Percentiles rank a stretch among this genome's conserved stretches.
phyloP scores from a whole-genome alignment of 2,329 filamentous ascomycete species.

The Penicillium sp. region DNA sequence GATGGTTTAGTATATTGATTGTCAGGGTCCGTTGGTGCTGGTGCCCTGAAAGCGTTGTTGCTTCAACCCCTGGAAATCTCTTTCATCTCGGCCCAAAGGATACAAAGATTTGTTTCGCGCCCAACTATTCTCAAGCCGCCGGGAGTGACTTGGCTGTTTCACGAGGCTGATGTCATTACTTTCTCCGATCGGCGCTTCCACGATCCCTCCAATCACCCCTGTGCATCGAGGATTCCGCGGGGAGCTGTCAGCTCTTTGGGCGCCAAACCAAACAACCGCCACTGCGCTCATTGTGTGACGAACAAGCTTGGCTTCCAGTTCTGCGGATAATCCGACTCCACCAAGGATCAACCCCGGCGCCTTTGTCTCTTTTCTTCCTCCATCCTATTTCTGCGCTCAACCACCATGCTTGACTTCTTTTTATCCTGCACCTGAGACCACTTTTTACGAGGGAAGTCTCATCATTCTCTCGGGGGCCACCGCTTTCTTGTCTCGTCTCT shows the following conservation, averaged over 20 bases:
- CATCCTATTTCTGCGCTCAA: background rate
- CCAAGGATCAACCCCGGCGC: slow-evolving; percentile 4
- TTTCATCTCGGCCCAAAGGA: too few relatives aligned
- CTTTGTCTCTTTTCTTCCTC: slow-evolving; percentile 11
- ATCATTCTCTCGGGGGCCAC: background rate
- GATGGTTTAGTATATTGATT: too few relatives aligned
- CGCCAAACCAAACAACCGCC: slow-evolving; percentile 19
- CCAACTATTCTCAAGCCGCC: slow-evolving; percentile 14
- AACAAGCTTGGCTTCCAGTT: slow-evolving; percentile 4
- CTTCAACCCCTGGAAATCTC: too few relatives aligned
- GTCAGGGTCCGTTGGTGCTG: slow-evolving; percentile 1
- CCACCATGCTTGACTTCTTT: background rate
- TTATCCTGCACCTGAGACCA: background rate
- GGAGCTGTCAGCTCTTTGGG: slow-evolving; percentile 12
- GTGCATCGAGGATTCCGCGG: slow-evolving; percentile 11
- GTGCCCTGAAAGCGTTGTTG: background rate
- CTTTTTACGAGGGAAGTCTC: slow-evolving; percentile 1
- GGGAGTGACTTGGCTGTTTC: slow-evolving; percentile 24
- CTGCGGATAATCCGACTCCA: slow-evolving; percentile 9
- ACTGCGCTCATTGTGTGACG: slow-evolving; percentile 28
- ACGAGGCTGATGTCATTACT: slow-evolving; percentile 34
- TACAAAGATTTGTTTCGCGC: background rate
- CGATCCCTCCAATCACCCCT: slow-evolving; percentile 27
- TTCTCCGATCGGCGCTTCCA: slow-evolving; percentile 23
- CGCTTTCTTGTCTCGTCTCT: slow-evolving; percentile 2